Conservation (phyloP, 176 grass and related monocot species). For the Pontederia crassipes region DNA sequence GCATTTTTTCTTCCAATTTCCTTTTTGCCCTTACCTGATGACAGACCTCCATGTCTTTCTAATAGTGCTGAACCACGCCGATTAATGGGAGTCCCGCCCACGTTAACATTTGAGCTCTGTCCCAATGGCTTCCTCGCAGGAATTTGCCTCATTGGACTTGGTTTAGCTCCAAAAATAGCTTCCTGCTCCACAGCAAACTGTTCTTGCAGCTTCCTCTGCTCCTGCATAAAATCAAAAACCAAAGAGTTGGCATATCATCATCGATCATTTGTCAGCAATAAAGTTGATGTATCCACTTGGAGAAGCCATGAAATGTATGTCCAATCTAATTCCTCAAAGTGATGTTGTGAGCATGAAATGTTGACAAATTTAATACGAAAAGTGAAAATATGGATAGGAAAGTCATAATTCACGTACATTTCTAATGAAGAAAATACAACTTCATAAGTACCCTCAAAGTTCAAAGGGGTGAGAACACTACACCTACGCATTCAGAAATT, state of each 20-base stretch:
- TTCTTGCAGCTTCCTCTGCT: constrained; percentile 76
- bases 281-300: too few species aligned
- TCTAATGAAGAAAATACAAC: too few species aligned
- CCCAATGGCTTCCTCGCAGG: constrained; percentile 66
- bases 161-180: constrained; percentile 40
- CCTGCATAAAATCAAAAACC: constrained; percentile 27
- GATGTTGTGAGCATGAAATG: too few species aligned
- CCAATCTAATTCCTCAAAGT: too few species aligned
- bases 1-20: constrained; percentile 23
- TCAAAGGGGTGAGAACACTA: too few species aligned
- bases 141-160: constrained; percentile 54
- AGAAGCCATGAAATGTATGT: too few species aligned
- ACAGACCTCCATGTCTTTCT: constrained; percentile 34
- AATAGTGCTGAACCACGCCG: constrained; percentile 38
- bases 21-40: constrained; percentile 50
- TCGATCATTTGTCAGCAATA: too few species aligned
- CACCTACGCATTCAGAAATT: too few species aligned
- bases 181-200: constrained; percentile 67
- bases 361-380: too few species aligned
- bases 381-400: too few species aligned
- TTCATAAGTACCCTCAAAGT: too few species aligned
- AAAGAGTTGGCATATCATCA: background rate
- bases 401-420: too few species aligned
- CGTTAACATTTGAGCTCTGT: constrained; percentile 66
- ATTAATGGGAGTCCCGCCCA: constrained; percentile 37